phyloP scores from a whole-genome alignment of 2,329 filamentous ascomycete species.

The Hypoxylon rubiginosum region DNA sequence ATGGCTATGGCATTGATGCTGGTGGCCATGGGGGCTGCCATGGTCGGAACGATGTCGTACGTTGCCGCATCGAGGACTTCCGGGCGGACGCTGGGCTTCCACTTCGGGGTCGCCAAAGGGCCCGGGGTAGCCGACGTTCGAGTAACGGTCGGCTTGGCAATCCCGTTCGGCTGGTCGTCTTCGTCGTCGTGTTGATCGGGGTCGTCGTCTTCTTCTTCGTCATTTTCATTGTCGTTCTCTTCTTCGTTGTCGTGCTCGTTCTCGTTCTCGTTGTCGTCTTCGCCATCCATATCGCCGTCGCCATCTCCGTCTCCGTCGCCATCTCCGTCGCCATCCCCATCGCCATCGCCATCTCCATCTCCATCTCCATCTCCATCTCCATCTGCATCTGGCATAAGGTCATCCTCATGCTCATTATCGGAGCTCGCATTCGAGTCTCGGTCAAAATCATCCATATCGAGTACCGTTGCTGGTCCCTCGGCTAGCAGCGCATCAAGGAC shows the following conservation, averaged over 20 bases:
- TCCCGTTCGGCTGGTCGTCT: constrained; percentile 34
- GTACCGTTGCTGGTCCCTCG: constrained; percentile 3
- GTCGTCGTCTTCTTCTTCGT: constrained; percentile 51
- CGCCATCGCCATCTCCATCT: constrained; percentile 47
- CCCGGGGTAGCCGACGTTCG: constrained; percentile 52
- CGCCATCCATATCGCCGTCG: constrained; percentile 54
- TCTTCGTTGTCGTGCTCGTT: constrained; percentile 52
- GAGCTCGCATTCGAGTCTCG: constrained; percentile 58
- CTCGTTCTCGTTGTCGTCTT: constrained; percentile 55
- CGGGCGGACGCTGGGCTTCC: constrained; percentile 75
- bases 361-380: constrained; percentile 47
- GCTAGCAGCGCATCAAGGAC: constrained; percentile 3
- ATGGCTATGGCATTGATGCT: constrained; percentile 94
- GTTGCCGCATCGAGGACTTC: constrained; percentile 83
- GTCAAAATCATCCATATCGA: constrained; percentile 57
- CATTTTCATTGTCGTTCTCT: constrained; percentile 48
- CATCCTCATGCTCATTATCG: constrained; percentile 61
- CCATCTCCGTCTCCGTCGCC: constrained; percentile 56
- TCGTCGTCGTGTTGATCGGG: constrained; percentile 53
- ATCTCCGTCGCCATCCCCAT: constrained; percentile 51
- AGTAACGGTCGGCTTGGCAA: constrained; percentile 43
- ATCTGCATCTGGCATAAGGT: constrained; percentile 49
- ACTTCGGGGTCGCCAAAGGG: constrained; percentile 53
- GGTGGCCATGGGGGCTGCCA: constrained; percentile 94
- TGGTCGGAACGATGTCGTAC: constrained; percentile 97